phyloP scores from a whole-genome alignment of 257 asterid species.

The Anisodus tanguticus region DNA sequence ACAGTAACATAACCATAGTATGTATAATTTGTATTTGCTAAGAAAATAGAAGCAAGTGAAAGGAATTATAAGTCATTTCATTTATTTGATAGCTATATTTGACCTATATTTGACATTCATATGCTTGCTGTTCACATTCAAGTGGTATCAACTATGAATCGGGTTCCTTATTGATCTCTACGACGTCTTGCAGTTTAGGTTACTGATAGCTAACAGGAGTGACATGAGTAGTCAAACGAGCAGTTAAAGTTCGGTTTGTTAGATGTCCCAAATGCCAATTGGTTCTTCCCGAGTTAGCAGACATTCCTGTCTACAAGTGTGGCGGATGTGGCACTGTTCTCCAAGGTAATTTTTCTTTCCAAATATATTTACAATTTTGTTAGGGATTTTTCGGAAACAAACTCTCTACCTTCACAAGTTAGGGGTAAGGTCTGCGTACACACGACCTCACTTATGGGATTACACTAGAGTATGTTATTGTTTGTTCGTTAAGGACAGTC shows the following conservation, averaged over 20 bases:
- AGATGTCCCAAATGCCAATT: constrained; percentile 75
- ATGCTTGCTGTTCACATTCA: background rate
- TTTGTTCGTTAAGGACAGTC: background rate
- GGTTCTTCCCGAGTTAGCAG: constrained; percentile 67
- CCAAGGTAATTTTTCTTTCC: constrained; percentile 51
- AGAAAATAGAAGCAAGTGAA: background rate
- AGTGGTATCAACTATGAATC: background rate
- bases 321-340: constrained; percentile 86
- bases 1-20: background rate
- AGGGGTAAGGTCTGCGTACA: too few species aligned
- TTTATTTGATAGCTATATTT: background rate
- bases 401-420: too few species aligned
- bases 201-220: constrained; percentile 21
- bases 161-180: background rate
- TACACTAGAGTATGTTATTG: too few species aligned
- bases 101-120: background rate
- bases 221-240: constrained; percentile 56
- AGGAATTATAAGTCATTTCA: background rate
- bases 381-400: too few species aligned
- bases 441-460: too few species aligned
- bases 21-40: background rate
- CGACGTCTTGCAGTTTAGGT: background rate
- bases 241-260: constrained; percentile 61
- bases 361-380: background rate
- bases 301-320: constrained; percentile 64